Evolutionary conservation across 768 basidiomycete genomes (phyloP), one percentile per base, ranked within the genome.

Genomic region (Termitomyces sp.): DNA sequence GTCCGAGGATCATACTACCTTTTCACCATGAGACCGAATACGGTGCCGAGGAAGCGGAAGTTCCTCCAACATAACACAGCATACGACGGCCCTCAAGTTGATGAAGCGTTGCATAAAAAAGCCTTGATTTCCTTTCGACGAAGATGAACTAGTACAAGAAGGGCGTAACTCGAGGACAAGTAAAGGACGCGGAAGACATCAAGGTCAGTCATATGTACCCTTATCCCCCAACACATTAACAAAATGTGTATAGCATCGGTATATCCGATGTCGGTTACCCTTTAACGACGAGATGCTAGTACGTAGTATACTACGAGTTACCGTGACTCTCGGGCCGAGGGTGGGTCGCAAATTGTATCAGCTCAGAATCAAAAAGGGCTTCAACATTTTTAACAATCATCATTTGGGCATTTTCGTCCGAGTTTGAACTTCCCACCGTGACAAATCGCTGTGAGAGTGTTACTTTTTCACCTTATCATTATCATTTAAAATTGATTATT

Each of bases 221-320:
- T 50, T 38, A 26, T 50, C 49, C 55, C 51, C 55, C 37, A 50
- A 51, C 28, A 45, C 26, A 35, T 51, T 50, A 28, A 30, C 55
- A 31, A 37, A 48, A 41, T 38, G 15, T 46, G 10, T 21, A 2
- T 41, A 19, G 40, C 10, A 41, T 19, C n/a, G 44, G 44, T 19
- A 38, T 31, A n/a, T 44, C 21, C 19, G 40, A 41, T n/a, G 23
- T 42, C n/a, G 50, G 37, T 40, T 44, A 41, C 50, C 49, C 49
- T 45, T 14, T 28, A 37, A 43, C 30, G 23, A 37, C 30, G 43
- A 35, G 41, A 44, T 21, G 26, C 15, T 56, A 38, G 41, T 51
- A 56, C 55, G 47, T 49, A 49, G 47, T 17, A 19, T 28, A 42
- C 23, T 31, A 10, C 21, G 54, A 43, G 40, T 40, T 50, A 30